Conservation (phyloP, 192 early-diverging fungal species). For the Backusella circina region DNA sequence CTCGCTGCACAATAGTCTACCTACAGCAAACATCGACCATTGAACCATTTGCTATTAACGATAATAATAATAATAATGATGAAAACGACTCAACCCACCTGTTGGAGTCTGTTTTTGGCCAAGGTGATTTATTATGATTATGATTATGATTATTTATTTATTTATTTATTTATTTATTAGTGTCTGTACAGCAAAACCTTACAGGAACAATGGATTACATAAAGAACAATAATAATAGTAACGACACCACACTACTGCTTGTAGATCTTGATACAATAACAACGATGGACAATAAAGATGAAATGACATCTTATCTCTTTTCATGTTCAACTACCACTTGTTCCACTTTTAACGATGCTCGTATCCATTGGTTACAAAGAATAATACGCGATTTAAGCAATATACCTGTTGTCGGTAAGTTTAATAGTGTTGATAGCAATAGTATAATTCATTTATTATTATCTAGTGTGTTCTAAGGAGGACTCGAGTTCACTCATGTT, state of each 20-base stretch:
- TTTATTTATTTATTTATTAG: neutral
- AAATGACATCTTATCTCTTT: neutral
- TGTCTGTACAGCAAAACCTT: neutral
- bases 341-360: neutral
- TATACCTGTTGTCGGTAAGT: conserved; percentile 2
- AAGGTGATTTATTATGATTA: neutral
- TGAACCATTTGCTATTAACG: neutral
- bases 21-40: neutral
- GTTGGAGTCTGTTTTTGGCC: conserved; percentile 7
- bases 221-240: neutral
- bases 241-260: neutral
- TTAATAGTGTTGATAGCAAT: neutral
- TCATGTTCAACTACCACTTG: neutral
- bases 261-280: conserved; percentile 5
- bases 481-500: conserved; percentile 36
- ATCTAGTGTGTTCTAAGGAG: conserved; percentile 34
- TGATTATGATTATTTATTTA: neutral
- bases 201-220: neutral
- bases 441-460: neutral
- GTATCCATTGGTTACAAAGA: neutral
- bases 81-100: neutral
- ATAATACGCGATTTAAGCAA: neutral
- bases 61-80: neutral
- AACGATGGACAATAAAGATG: neutral
- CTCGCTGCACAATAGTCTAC: neutral